phyloP scores from a whole-genome alignment of 2,329 filamentous ascomycete genomes.

The Colletotrichum sp. region DNA sequence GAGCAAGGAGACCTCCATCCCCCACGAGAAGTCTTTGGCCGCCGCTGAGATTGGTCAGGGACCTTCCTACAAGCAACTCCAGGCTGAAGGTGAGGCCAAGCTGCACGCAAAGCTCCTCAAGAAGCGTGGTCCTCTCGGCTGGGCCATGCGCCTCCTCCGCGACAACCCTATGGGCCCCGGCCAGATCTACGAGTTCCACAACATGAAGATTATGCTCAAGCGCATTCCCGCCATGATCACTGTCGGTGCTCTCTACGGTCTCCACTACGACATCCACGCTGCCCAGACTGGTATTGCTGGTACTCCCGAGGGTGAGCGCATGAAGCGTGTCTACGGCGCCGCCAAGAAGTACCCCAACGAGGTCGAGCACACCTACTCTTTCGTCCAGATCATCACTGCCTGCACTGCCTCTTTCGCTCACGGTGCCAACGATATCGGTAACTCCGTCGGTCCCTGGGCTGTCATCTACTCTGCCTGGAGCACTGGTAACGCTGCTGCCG shows the following conservation, averaged over 20 bases:
- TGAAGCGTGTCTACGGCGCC: slow-evolving; percentile 69
- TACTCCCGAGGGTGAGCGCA: slow-evolving; percentile 75
- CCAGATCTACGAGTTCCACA: slow-evolving; percentile 75
- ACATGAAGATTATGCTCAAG: slow-evolving; percentile 67
- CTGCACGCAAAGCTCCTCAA: slow-evolving; percentile 69
- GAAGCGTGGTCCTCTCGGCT: slow-evolving; percentile 73
- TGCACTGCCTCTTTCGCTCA: slow-evolving; percentile 78
- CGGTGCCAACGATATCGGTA: slow-evolving; percentile 79
- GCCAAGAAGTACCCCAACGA: slow-evolving; percentile 73
- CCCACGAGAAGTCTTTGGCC: slow-evolving; percentile 30
- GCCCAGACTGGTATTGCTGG: slow-evolving; percentile 74
- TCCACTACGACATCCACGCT: slow-evolving; percentile 83
- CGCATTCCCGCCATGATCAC: slow-evolving; percentile 73
- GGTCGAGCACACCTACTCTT: slow-evolving; percentile 73
- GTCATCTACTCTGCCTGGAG: slow-evolving; percentile 73
- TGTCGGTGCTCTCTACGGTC: slow-evolving; percentile 71
- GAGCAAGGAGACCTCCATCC: slow-evolving; percentile 36
- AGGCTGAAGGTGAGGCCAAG: slow-evolving; percentile 59
- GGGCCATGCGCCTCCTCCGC: slow-evolving; percentile 80
- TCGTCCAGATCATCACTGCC: slow-evolving; percentile 70
- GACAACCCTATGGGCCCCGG: slow-evolving; percentile 76
- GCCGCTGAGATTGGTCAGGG: slow-evolving; percentile 53
- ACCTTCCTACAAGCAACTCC: slow-evolving; percentile 64
- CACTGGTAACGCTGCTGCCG: slow-evolving; percentile 63
- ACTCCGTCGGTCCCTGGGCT: slow-evolving; percentile 73